These are phyloP conservation scores for Auriscalpium microsporum DNA, from an alignment of 768 basidiomycete species.

Conservation along the genomic window DNA sequence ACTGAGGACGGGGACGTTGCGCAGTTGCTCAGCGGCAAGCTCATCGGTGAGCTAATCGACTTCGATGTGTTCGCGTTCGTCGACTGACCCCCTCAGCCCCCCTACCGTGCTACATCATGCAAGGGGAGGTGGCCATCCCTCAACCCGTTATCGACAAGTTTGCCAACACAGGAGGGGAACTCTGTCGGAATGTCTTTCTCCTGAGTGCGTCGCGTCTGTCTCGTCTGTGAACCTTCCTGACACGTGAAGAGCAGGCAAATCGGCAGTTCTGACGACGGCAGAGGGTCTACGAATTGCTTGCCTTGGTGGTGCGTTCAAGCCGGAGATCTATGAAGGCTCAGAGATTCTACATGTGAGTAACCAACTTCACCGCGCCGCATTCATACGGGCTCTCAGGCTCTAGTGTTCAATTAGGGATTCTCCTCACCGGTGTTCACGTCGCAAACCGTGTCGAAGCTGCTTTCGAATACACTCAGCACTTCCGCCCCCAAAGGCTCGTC, in stretches of 20 bases:
- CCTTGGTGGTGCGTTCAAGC: conserved; percentile 70
- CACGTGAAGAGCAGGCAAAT: conserved; percentile 52
- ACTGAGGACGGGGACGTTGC: conserved; percentile 38
- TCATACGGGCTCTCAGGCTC: too few relatives aligned
- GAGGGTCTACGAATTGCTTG: conserved; percentile 80
- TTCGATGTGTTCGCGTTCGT: neutral
- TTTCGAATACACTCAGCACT: conserved; percentile 59
- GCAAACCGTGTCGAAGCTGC: conserved; percentile 60
- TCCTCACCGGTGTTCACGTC: conserved; percentile 66
- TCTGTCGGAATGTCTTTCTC: conserved; percentile 77
- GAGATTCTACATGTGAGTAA: conserved; percentile 56
- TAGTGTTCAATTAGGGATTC: conserved; percentile 46
- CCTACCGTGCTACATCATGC: conserved; percentile 87
- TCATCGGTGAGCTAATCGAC: conserved; percentile 43
- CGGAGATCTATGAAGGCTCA: conserved; percentile 46
- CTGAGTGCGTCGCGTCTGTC: conserved; percentile 50
- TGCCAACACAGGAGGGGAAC: conserved; percentile 64
- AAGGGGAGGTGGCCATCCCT: conserved; percentile 74
- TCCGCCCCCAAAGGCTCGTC: conserved; percentile 42
- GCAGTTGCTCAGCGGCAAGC: conserved; percentile 54
- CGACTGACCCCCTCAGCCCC: conserved; percentile 44
- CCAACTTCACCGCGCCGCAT: neutral
- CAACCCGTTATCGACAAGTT: conserved; percentile 66
- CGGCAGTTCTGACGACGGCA: conserved; percentile 68
- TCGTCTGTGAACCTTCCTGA: conserved; percentile 1